Evolutionary conservation across 1,284 basidiomycete species (phyloP).

Genomic region (Tilletia caries): DNA sequence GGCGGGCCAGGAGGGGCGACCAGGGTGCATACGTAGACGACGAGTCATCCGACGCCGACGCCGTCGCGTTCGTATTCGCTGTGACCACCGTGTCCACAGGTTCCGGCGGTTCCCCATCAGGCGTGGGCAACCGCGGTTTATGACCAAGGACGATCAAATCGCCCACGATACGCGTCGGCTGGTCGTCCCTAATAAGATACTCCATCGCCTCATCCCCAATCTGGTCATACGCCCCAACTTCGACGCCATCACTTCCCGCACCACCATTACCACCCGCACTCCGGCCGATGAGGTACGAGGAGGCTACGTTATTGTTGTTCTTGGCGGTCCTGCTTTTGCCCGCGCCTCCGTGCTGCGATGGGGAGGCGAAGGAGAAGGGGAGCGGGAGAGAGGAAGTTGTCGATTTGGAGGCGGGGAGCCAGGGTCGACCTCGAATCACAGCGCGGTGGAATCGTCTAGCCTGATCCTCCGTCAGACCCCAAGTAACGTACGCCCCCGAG

Average conservation of each 20-base stretch:
- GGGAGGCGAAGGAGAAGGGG: no score
- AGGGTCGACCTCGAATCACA: conserved; percentile 33
- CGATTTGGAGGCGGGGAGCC: no score
- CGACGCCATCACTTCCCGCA: conserved; percentile 20
- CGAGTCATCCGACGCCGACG: neutral
- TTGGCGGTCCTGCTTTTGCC: no score
- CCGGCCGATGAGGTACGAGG: no score
- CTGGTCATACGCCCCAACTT: conserved; percentile 31
- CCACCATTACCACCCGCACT: no score
- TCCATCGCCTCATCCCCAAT: conserved; percentile 52
- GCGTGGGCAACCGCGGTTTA: conserved; percentile 29
- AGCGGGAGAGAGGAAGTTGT: no score
- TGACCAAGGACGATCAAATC: conserved; percentile 49
- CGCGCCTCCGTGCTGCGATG: neutral
- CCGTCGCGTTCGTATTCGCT: no score
- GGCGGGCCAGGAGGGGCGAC: conserved; percentile 39
- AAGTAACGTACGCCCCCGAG: conserved; percentile 48
- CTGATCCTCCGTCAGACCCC: conserved; percentile 45
- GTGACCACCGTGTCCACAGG: neutral
- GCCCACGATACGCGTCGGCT: conserved; percentile 45
- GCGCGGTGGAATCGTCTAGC: conserved; percentile 33
- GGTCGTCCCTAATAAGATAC: conserved; percentile 35
- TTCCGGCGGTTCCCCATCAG: no score
- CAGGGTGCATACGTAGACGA: conserved; percentile 21
- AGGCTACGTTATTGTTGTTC: no score